Conservation (phyloP, 176 grass and related monocot genomes). For the Saccharum officinarum region DNA sequence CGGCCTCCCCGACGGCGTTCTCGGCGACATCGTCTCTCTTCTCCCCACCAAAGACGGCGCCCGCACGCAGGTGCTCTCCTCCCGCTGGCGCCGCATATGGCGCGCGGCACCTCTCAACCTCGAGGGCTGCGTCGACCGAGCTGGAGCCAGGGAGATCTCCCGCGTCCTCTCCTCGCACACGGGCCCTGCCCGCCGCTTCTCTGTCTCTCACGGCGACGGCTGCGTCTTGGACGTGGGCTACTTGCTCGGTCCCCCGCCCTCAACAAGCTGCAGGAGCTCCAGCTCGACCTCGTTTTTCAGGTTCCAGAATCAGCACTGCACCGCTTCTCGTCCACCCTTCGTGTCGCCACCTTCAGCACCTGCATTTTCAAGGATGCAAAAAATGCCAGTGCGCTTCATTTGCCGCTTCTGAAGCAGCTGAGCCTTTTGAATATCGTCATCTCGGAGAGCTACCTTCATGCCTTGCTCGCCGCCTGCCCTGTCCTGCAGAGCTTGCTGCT, state of each 20-base stretch:
- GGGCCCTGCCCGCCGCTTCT: background rate
- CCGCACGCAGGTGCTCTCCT: too few species aligned
- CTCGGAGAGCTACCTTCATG: background rate
- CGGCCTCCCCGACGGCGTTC: too few species aligned
- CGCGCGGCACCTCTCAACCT: too few species aligned
- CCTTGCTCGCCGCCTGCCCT: background rate
- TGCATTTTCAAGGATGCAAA: background rate
- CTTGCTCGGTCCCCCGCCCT: background rate
- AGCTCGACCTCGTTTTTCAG: rapidly evolving
- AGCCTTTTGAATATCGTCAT: background rate
- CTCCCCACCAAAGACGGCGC: too few species aligned
- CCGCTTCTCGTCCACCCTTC: background rate
- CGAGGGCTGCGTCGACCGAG: too few species aligned
- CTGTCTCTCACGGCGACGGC: background rate
- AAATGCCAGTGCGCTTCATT: background rate
- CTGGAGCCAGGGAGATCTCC: too few species aligned
- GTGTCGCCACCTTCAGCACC: background rate
- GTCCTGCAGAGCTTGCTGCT: background rate
- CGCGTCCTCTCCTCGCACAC: too few species aligned
- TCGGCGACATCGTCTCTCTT: too few species aligned
- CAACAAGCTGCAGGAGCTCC: background rate
- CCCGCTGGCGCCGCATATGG: too few species aligned
- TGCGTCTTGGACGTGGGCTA: background rate
- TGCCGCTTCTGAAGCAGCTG: background rate
- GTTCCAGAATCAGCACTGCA: background rate